Evolutionary conservation across 106 monocot species (phyloP).

Genomic region (Acorus gramineus): DNA sequence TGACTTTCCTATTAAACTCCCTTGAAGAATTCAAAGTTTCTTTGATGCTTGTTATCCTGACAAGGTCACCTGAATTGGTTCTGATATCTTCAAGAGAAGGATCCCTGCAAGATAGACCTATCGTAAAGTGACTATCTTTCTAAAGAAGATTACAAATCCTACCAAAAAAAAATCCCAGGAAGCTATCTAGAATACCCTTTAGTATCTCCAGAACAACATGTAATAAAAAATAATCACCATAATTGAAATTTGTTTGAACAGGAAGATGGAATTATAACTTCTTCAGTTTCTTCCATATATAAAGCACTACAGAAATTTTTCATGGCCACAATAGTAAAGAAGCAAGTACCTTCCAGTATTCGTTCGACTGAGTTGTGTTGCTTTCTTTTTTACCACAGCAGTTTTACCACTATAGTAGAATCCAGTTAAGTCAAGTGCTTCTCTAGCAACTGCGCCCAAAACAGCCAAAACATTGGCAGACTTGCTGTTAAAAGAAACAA

Average conservation of each 20-base stretch:
- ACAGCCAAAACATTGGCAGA: conserved; percentile 96
- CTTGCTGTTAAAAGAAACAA: conserved; percentile 43
- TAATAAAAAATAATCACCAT: too few species aligned
- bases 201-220: too few species aligned
- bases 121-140: too few species aligned
- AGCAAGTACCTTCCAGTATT: conserved; percentile 35
- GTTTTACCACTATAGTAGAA: conserved; percentile 95
- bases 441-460: conserved; percentile 79
- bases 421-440: conserved; percentile 92
- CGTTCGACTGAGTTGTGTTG: conserved; percentile 32
- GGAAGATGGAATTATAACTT: too few species aligned
- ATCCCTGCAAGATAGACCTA: conserved; percentile 25
- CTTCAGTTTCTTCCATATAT: too few species aligned
- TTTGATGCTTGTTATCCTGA: conserved; percentile 37
- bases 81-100: conserved; percentile 41
- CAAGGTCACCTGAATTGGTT: conserved; percentile 59
- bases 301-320: too few species aligned
- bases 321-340: too few species aligned
- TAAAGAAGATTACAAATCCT: too few species aligned
- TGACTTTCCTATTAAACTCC: conserved; percentile 11
- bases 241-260: too few species aligned
- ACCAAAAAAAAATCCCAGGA: too few species aligned
- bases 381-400: conserved; percentile 25
- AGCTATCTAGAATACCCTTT: too few species aligned
- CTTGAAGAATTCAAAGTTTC: conserved; percentile 21